Evolutionary conservation across 768 basidiomycete species (phyloP).

Genomic region (Rhizopogon roseolus): DNA sequence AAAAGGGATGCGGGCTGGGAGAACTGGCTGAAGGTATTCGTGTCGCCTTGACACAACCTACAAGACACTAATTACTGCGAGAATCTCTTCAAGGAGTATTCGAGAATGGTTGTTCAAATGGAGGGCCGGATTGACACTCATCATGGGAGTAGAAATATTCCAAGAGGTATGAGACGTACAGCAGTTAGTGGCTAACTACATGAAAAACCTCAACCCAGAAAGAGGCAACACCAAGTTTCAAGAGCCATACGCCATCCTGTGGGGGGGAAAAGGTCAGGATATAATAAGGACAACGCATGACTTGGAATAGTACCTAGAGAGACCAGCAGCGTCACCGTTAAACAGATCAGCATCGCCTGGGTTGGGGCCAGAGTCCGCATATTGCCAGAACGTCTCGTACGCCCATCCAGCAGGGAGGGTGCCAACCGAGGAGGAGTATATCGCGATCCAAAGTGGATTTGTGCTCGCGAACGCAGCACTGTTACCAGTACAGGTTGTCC

Average conservation of each 20-base stretch:
- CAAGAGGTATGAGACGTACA: not conserved
- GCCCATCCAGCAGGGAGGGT: slow-evolving; percentile 56
- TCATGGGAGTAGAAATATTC: too few species aligned
- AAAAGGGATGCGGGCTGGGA: too few species aligned
- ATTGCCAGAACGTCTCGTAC: slow-evolving; percentile 59
- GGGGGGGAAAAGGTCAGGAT: not conserved
- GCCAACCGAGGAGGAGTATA: slow-evolving; percentile 44
- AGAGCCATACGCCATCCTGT: slow-evolving; percentile 18
- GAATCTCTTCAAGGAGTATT: too few species aligned
- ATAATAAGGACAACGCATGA: not conserved
- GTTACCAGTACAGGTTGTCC: slow-evolving; percentile 62
- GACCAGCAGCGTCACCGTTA: slow-evolving; percentile 44
- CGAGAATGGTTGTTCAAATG: too few species aligned
- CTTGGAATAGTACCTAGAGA: slow-evolving; percentile 27
- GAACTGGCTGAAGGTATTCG: too few species aligned
- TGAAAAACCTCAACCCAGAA: not conserved
- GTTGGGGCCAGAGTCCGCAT: slow-evolving; percentile 47
- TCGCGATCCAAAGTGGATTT: slow-evolving; percentile 62
- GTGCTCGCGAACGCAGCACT: slow-evolving; percentile 41
- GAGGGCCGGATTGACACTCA: too few species aligned
- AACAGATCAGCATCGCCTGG: slow-evolving; percentile 57
- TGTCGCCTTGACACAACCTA: too few species aligned
- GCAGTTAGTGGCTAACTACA: not conserved
- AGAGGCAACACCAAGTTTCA: not conserved
- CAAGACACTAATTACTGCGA: too few species aligned